These are phyloP conservation scores for Mentha longifolia DNA, from an alignment of 257 asterid species.

Conservation along the genomic window DNA sequence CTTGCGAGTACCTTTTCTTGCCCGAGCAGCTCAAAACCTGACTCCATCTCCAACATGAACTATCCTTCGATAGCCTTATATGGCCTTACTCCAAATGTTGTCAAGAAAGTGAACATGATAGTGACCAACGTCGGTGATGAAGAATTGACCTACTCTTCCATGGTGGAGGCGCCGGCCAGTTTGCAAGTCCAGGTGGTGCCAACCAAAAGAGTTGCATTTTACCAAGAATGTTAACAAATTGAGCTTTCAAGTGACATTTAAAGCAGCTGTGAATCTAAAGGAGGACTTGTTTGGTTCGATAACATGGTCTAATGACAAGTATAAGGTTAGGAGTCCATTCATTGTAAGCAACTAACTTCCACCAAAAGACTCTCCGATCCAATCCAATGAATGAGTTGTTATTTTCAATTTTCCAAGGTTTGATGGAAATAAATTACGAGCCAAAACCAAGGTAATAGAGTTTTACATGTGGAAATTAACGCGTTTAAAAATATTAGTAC, in stretches of 20 bases:
- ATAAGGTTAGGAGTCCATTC: slow-evolving; percentile 70
- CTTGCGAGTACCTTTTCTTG: slow-evolving; percentile 68
- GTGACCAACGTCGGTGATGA: slow-evolving; percentile 72
- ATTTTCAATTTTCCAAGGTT: too few relatives aligned
- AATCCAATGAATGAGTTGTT: too few relatives aligned
- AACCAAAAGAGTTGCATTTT: slow-evolving; percentile 56
- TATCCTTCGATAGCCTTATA: slow-evolving; percentile 82
- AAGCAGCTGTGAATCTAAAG: slow-evolving; percentile 5
- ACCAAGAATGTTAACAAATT: slow-evolving; percentile 49
- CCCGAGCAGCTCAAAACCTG: slow-evolving; percentile 42
- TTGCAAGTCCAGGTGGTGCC: slow-evolving; percentile 66
- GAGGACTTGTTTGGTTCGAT: slow-evolving; percentile 67
- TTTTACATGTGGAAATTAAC: too few relatives aligned
- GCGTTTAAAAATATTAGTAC: too few relatives aligned
- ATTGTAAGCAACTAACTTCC: slow-evolving; percentile 44
- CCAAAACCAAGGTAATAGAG: too few relatives aligned
- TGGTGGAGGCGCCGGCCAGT: slow-evolving; percentile 42
- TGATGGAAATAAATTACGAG: too few relatives aligned
- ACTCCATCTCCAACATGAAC: slow-evolving; percentile 73
- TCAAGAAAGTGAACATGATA: slow-evolving; percentile 56
- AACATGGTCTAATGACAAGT: slow-evolving; percentile 70
- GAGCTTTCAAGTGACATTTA: slow-evolving; percentile 65
- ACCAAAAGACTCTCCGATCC: too few relatives aligned
- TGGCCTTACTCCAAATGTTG: slow-evolving; percentile 32
- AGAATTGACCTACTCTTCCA: slow-evolving; percentile 53